A percentile compares a stretch with the other conserved stretches of the same genome.
These are phyloP conservation scores for Termitomyces sp. DNA, from an alignment of 1,284 basidiomycete species.

Conservation along the genomic window DNA sequence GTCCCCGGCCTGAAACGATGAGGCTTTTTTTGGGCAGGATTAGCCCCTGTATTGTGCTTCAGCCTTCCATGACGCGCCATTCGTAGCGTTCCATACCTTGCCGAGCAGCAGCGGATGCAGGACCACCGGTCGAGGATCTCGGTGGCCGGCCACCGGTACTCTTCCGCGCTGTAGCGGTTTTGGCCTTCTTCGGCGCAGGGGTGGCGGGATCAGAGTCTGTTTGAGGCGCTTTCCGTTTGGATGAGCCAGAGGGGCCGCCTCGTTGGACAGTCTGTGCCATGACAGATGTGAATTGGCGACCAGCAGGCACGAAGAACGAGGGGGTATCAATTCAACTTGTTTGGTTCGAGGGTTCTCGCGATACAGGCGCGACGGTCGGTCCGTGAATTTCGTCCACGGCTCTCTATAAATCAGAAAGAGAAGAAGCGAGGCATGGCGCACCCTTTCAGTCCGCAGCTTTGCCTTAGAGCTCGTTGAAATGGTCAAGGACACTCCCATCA, in stretches of 20 bases:
- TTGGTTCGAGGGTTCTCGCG: slow-evolving; percentile 13
- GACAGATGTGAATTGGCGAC: slow-evolving; percentile 3
- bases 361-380: slow-evolving; percentile 12
- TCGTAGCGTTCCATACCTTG: neutral
- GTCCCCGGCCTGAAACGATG: slow-evolving; percentile 83
- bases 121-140: slow-evolving; percentile 17
- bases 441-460: slow-evolving; percentile 1
- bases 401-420: neutral
- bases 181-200: slow-evolving; percentile 43
- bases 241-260: slow-evolving; percentile 28
- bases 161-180: slow-evolving; percentile 63
- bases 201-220: slow-evolving; percentile 41
- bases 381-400: slow-evolving; percentile 14
- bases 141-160: slow-evolving; percentile 62
- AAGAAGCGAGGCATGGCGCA: neutral
- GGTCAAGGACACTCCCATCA: slow-evolving; percentile 28
- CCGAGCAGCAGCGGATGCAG: slow-evolving; percentile 11
- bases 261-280: slow-evolving; percentile 52
- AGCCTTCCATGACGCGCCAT: neutral
- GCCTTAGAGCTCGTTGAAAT: slow-evolving; percentile 5
- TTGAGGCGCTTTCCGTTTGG: slow-evolving; percentile 34
- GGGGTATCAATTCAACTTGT: slow-evolving; percentile 16
- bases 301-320: neutral
- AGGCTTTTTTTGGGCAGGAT: slow-evolving; percentile 38
- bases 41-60: slow-evolving; percentile 3